phyloP scores from a whole-genome alignment of 1,139 yeast genomes.

The Diutina rugosa region DNA sequence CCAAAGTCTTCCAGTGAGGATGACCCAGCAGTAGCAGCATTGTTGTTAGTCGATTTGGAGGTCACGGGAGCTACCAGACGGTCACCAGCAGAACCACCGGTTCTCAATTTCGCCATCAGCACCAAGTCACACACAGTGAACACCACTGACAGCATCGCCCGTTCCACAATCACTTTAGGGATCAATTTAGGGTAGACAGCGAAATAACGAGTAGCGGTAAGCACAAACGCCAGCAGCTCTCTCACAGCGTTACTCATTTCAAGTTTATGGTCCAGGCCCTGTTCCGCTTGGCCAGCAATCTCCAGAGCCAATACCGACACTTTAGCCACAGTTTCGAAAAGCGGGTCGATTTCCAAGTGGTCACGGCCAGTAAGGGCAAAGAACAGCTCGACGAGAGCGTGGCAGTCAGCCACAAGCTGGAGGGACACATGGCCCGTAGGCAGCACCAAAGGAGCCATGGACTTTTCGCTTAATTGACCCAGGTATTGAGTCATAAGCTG shows the following conservation, averaged over 20 bases:
- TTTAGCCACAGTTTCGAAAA: slow-evolving; percentile 44
- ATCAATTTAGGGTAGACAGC: slow-evolving; percentile 49
- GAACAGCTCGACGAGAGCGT: slow-evolving; percentile 32
- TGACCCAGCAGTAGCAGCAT: background rate
- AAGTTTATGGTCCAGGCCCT: slow-evolving; percentile 12
- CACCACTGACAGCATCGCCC: slow-evolving; percentile 40
- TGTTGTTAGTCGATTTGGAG: background rate
- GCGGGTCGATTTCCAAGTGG: slow-evolving; percentile 12
- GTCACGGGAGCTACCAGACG: background rate
- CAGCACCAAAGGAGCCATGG: background rate
- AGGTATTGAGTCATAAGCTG: background rate
- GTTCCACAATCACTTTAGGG: slow-evolving; percentile 64
- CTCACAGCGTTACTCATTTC: slow-evolving; percentile 32
- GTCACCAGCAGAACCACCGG: background rate
- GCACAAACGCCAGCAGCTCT: slow-evolving; percentile 62
- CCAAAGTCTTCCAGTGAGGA: background rate
- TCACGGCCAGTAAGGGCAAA: slow-evolving; percentile 19
- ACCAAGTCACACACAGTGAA: background rate
- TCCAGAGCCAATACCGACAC: slow-evolving; percentile 38
- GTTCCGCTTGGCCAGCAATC: slow-evolving; percentile 33
- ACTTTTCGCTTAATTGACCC: background rate
- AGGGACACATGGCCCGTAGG: background rate
- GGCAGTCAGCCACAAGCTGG: background rate
- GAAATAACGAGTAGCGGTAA: slow-evolving; percentile 70
- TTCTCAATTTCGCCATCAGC: background rate